A percentile compares a stretch with the other conserved stretches of the same genome.
Evolutionary conservation across 805 yeast genomes (phyloP).

Genomic region (Yamadazyma phyllophila): DNA sequence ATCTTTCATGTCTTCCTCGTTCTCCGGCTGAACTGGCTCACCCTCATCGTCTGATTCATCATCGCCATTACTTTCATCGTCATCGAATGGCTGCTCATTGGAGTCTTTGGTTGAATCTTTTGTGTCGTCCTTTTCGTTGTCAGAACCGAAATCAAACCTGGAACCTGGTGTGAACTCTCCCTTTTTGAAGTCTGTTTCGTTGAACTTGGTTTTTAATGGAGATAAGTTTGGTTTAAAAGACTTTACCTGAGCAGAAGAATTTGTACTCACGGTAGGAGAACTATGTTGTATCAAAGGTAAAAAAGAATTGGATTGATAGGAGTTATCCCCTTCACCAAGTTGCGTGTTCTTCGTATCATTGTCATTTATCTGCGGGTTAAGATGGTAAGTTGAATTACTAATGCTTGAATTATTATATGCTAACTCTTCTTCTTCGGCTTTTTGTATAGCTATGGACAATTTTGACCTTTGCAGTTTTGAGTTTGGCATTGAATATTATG

Average conservation of each 20-base stretch:
- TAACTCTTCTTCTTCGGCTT: conserved; percentile 31
- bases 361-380: conserved; percentile 9
- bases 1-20: conserved; percentile 85
- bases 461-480: conserved; percentile 30
- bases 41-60: conserved; percentile 26
- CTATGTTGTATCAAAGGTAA: conserved; percentile 26
- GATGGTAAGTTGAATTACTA: conserved; percentile 10
- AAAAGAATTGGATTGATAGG: conserved; percentile 10
- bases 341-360: conserved; percentile 13
- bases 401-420: conserved; percentile 5
- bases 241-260: conserved; percentile 30
- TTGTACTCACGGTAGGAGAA: conserved; percentile 29
- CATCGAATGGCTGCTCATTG: conserved; percentile 12
- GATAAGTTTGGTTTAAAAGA: conserved; percentile 36
- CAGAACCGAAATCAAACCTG: conserved; percentile 14
- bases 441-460: conserved; percentile 43
- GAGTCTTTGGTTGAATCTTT: conserved; percentile 8
- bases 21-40: conserved; percentile 34
- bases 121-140: conserved; percentile 12
- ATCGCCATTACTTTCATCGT: conserved; percentile 22
- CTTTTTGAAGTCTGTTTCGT: conserved; percentile 11
- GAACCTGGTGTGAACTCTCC: conserved; percentile 14
- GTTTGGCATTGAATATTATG: conserved; percentile 8
- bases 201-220: conserved; percentile 37
- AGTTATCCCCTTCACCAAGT: neutral